Base-by-base conservation (phyloP, 2,329 filamentous ascomycete genomes). In the Ophiocordyceps polyrhachis-furcata region DNA sequence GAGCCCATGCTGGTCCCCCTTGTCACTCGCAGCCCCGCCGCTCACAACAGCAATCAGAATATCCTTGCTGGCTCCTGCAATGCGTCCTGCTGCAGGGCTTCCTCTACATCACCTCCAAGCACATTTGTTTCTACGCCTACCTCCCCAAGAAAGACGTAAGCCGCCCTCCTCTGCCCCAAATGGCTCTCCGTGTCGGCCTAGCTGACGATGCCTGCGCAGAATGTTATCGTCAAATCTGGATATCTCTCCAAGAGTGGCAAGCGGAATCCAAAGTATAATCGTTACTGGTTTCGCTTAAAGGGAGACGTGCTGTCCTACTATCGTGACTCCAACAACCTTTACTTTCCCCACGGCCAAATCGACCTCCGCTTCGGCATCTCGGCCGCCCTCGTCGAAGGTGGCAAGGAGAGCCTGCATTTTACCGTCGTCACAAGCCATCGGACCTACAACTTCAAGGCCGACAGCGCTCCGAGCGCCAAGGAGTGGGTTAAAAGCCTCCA, bases 91-190 rank as follows among this genome's bases (percentile, higher is more conserved):
- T 96, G 9, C 87, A 95, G 58, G 91, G 91, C 6, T 95, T 91
- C 59, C 81, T 98, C 73, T 96, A 96, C 63, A 84, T 98, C 56
- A 96, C 91, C 0, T 71, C 82, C 49, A 83, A 81, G 53, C 91
- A 98, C 58, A 83, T 96, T 49, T 95, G 88, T 63, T 98, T 96
- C 60, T 96, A 95, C 58, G 87, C 91, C 37, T 95, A 95, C 58
- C 72, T 96, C n/a, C 87, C 87, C 7, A 93, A 88, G 68, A 94
- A 91, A 69, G 77, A 82, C 44, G 82, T 83, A 68, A 62, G 79
- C 56, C 20, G 79, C 56, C 20, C 25, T 17, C n/a, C 41, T 21
- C 38, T 8, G 29, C 4, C 15, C 17, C 15, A 14, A 5, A 13
- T 13, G 6, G 23, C 23, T 7, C 2, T 28, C 19, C 13, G n/a